Conservation (phyloP, 164 flowering plant species). For the Euptelea pleiosperma region DNA sequence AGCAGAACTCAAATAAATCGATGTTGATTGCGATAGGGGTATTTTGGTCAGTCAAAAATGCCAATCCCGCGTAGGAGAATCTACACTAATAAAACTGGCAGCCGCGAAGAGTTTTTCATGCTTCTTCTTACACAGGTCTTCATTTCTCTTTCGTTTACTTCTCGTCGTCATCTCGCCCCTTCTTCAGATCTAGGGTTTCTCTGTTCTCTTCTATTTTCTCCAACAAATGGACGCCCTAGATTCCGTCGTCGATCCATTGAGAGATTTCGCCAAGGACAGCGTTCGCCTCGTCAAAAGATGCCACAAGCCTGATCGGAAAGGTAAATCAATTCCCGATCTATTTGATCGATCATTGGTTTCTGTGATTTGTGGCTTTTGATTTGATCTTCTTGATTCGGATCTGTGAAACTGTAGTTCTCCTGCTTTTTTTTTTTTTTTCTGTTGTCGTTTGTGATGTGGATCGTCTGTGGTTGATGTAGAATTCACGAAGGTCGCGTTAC, state of each 20-base stretch:
- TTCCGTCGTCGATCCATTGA: slow-evolving; percentile 52
- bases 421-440: background rate
- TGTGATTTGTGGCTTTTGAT: background rate
- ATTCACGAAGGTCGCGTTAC: slow-evolving; percentile 65
- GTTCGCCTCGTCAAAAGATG: slow-evolving; percentile 64
- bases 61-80: too few relatives aligned
- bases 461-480: slow-evolving; percentile 26
- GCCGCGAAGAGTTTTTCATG: too few relatives aligned
- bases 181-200: slow-evolving; percentile 19
- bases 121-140: too few relatives aligned
- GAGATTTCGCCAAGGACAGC: slow-evolving; percentile 68
- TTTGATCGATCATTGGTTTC: too few relatives aligned
- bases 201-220: background rate
- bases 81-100: too few relatives aligned
- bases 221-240: slow-evolving; percentile 49
- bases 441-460: background rate
- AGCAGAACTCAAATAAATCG: too few relatives aligned
- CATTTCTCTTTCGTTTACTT: too few relatives aligned
- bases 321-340: slow-evolving; percentile 24
- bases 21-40: too few relatives aligned
- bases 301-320: slow-evolving; percentile 75
- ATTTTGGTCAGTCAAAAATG: too few relatives aligned
- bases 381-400: background rate
- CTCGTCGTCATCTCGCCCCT: too few relatives aligned
- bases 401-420: background rate